phyloP scores from a whole-genome alignment of 2,329 filamentous ascomycete genomes.

The Byssothecium circinans region DNA sequence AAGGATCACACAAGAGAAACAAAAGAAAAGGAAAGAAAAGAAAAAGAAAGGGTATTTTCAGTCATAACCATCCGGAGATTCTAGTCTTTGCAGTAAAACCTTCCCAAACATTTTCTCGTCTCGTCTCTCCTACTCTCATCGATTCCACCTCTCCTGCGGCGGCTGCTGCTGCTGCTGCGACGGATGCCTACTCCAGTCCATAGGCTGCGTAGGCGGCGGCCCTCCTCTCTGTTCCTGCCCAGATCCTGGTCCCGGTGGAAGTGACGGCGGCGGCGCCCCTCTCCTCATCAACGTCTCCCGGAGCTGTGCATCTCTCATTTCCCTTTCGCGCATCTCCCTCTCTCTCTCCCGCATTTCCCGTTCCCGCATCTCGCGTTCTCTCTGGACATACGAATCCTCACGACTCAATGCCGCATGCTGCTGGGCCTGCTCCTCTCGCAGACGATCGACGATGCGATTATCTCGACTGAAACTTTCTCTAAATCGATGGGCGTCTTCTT shows the following conservation, averaged over 20 bases:
- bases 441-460: conserved; percentile 29
- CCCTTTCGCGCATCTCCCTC: conserved; percentile 1
- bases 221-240: conserved; percentile 17
- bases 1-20: too few species aligned
- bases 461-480: conserved; percentile 26
- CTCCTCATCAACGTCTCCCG: conserved; percentile 3
- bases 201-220: conserved; percentile 9
- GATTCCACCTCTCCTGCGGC: conserved; percentile 20
- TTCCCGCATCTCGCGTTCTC: conserved; percentile 8
- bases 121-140: too few species aligned
- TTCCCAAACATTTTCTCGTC: too few species aligned
- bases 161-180: neutral
- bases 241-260: conserved; percentile 15
- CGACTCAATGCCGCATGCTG: conserved; percentile 25
- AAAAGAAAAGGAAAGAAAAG: too few species aligned
- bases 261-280: conserved; percentile 8
- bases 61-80: too few species aligned
- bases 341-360: conserved; percentile 6
- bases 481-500: conserved; percentile 33
- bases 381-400: conserved; percentile 19
- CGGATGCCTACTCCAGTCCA: conserved; percentile 26
- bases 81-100: too few species aligned
- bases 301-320: conserved; percentile 13
- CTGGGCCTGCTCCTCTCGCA: conserved; percentile 35
- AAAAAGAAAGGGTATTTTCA: too few species aligned